These are phyloP conservation scores for Kwoniella sp. DNA, from an alignment of 768 basidiomycete species.

Conservation along the genomic window DNA sequence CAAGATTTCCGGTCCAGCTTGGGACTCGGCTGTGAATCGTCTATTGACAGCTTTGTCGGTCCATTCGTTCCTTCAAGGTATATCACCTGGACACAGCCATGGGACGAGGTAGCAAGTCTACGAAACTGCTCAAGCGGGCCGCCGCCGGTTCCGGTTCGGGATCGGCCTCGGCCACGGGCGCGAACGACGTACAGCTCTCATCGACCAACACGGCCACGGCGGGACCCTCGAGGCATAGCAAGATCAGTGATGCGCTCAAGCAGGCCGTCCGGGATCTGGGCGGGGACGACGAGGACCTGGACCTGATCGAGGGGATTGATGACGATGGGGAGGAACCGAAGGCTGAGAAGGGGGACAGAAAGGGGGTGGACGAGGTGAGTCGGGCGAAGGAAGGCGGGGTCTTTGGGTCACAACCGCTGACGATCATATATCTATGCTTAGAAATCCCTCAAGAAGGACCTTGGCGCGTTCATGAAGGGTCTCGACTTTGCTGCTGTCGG, in stretches of 20 bases:
- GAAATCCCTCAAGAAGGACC: conserved; percentile 41
- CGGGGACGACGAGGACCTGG: conserved; percentile 48
- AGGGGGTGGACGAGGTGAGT: conserved; percentile 24
- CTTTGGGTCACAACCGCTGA: background rate
- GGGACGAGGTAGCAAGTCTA: conserved; percentile 16
- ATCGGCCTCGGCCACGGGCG: background rate
- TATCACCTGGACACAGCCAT: background rate
- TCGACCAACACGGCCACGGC: background rate
- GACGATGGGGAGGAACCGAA: conserved; percentile 33
- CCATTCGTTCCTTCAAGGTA: background rate
- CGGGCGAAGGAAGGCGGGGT: background rate
- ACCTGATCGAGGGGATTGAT: conserved; percentile 43
- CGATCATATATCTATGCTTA: conserved; percentile 10
- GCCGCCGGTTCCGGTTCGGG: too few relatives aligned
- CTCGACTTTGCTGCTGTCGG: conserved; percentile 37
- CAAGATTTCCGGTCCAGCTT: conserved; percentile 1
- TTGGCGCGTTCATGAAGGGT: conserved; percentile 48
- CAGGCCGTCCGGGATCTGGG: conserved; percentile 47
- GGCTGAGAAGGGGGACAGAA: conserved; percentile 6
- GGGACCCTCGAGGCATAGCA: conserved; percentile 10
- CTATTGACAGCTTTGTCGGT: background rate
- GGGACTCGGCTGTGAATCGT: background rate
- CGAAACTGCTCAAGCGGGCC: conserved; percentile 10
- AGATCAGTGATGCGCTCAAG: conserved; percentile 28
- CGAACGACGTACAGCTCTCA: background rate